Conservation (phyloP, 768 basidiomycete species). For the Naematelia aurantialba region DNA sequence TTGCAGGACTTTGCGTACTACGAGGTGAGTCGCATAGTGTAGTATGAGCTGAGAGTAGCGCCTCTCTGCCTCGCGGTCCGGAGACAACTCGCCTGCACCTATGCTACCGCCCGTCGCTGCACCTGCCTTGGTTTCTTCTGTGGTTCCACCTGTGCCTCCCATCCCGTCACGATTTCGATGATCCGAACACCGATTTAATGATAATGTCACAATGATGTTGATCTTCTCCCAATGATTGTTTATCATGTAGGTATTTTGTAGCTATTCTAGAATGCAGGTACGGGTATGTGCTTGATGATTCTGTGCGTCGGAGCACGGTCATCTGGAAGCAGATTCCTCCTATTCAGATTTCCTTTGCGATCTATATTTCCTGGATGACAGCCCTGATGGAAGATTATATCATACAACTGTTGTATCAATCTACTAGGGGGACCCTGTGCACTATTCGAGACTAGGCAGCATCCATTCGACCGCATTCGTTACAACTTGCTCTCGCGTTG, state of each 20-base stretch:
- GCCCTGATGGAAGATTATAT: no score
- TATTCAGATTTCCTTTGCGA: no score
- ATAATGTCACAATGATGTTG: not conserved
- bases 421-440: no score
- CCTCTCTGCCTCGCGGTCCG: slow-evolving; percentile 16
- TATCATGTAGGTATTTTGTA: not conserved
- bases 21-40: slow-evolving; percentile 33
- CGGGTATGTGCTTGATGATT: no score
- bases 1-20: slow-evolving; percentile 65
- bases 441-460: not conserved
- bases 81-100: slow-evolving; percentile 7
- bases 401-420: no score
- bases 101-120: slow-evolving; percentile 6
- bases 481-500: slow-evolving; percentile 20
- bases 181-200: not conserved
- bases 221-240: not conserved
- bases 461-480: not conserved
- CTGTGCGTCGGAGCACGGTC: no score
- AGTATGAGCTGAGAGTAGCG: not conserved
- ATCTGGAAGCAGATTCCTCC: no score
- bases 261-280: no score
- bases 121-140: slow-evolving; percentile 2
- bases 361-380: no score
- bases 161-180: slow-evolving; percentile 29
- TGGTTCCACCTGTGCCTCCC: slow-evolving; percentile 19